phyloP scores from a whole-genome alignment of 2,329 filamentous ascomycete genomes.

The Ploettnerulaceae sp. region DNA sequence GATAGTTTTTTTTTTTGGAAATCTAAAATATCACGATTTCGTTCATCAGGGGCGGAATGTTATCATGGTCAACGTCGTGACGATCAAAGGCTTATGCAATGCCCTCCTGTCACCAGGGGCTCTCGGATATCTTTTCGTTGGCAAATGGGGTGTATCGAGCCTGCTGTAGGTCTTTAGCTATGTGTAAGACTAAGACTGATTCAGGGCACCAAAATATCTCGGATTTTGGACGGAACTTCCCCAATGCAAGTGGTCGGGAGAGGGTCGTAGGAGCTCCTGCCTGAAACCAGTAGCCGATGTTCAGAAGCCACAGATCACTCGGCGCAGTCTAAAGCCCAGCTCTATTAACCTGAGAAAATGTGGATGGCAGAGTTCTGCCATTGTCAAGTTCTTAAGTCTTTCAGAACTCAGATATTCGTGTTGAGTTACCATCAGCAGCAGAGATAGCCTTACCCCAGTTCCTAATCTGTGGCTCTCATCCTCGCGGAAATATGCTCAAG shows the following conservation, averaged over 20 bases:
- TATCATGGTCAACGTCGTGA: not conserved
- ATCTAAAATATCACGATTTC: not conserved
- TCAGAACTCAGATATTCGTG: not conserved
- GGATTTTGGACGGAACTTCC: not conserved
- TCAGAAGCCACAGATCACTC: constrained; percentile 3
- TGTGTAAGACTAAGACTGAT: constrained; percentile 2
- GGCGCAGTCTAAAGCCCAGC: not conserved
- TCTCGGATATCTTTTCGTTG: not conserved
- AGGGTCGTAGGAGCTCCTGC: not conserved
- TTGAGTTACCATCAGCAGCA: not conserved
- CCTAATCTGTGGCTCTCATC: constrained; percentile 2
- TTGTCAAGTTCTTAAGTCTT: constrained; percentile 1
- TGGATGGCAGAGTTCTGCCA: not conserved
- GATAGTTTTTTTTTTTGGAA: not conserved
- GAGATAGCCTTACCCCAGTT: not conserved
- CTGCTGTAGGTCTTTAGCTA: not conserved
- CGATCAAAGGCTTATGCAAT: not conserved
- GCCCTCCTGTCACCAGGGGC: not conserved
- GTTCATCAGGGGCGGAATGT: not conserved
- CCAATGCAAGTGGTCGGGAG: not conserved
- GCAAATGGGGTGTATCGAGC: not conserved
- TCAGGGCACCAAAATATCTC: constrained; percentile 2
- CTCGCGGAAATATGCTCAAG: constrained; percentile 7
- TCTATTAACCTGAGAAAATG: not conserved
- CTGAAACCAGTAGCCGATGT: not conserved